Evolutionary conservation across 225 moss, liverwort and hornwort genomes (phyloP), one percentile per base, ranked within the genome.

Genomic region (Antitrichia curtipendula): DNA sequence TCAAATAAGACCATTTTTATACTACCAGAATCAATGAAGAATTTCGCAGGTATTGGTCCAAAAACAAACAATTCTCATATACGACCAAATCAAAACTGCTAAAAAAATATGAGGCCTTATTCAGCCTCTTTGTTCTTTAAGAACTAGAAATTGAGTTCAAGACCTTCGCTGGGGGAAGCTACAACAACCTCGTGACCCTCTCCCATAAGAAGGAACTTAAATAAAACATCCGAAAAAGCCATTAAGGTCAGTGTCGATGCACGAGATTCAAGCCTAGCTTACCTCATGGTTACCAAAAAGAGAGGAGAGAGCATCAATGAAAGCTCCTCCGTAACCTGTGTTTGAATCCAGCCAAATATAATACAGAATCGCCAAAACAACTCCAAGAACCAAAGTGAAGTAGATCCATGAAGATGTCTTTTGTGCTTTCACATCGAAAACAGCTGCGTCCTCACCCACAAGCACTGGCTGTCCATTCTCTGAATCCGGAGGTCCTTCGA

Each of bases 381-480:
- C 93, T 72, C 95, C 95, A 11, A 98, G 95, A 71, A 98, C 92
- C 43, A 94, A 68, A 82, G 95, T 95, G 78, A 98, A 98, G 80
- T 90, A 91, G 75, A 97, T 79, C 98, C 98, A 98, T 13, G 98
- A 96, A 45, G 98, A 95, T 23, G 96, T 95, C 93, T 94, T 95
- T 75, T 98, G 98, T 14, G 92, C 75, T 74, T 63, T 87, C 58
- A 95, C 91, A 53, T 91, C 81, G 63, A 98, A 98, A 83, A 93
- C 94, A 78, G 90, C 98, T 83, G 97, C 95, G 56, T 98, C 98
- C 86, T 98, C 98, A 61, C 98, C 98, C 28, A 95, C 91, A 29
- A 97, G 91, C 79, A 74, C 88, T 50, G 62, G 45, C 58, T 70
- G 73, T 40, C 69, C 77, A 85, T 82, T 52, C 50, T 80, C 84